phyloP scores from a whole-genome alignment of 2,329 filamentous ascomycete genomes.

The Cercospora brassicicola region DNA sequence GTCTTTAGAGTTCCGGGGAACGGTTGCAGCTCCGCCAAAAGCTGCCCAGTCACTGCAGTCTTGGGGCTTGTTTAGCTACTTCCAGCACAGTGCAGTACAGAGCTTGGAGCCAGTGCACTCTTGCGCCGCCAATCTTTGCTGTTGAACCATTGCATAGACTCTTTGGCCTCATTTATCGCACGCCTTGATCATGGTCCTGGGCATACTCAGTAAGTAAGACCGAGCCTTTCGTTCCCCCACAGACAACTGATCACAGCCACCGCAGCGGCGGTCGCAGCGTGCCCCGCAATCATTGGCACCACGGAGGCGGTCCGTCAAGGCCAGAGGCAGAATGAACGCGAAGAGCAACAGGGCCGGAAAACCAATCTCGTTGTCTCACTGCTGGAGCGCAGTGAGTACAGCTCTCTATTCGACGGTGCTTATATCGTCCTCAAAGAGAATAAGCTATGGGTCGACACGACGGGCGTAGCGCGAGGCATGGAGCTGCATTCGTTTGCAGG shows the following conservation, averaged over 20 bases:
- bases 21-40: background rate
- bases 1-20: background rate
- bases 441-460: slow-evolving; percentile 43
- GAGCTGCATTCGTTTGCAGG: slow-evolving; percentile 48
- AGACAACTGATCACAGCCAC: background rate
- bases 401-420: slow-evolving; percentile 33
- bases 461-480: slow-evolving; percentile 24
- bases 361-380: slow-evolving; percentile 36
- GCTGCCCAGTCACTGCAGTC: background rate
- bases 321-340: slow-evolving; percentile 36
- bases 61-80: background rate
- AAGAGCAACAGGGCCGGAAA: slow-evolving; percentile 38
- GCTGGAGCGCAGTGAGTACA: slow-evolving; percentile 30
- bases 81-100: too few relatives aligned
- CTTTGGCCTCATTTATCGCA: background rate
- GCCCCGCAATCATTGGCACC: slow-evolving; percentile 40
- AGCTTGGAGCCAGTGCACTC: background rate
- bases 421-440: slow-evolving; percentile 41
- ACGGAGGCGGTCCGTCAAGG: slow-evolving; percentile 39
- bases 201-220: slow-evolving; percentile 15
- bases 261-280: slow-evolving; percentile 35
- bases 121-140: background rate
- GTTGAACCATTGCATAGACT: background rate
- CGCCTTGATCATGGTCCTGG: slow-evolving; percentile 12
- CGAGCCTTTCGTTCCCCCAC: background rate